Conservation (phyloP, 257 asterid genomes). For the Mitragyna speciosa region DNA sequence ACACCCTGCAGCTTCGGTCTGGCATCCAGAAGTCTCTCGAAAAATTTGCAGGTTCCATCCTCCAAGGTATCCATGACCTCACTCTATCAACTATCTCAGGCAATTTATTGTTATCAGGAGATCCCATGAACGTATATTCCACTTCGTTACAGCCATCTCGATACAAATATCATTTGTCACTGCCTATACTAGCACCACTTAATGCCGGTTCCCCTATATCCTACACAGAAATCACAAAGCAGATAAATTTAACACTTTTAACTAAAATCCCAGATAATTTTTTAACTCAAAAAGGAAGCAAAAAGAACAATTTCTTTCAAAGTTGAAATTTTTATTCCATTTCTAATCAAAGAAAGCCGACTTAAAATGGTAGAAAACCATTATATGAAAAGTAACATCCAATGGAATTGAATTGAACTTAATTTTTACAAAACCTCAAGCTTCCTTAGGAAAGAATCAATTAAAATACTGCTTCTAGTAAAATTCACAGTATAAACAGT, state of each 20-base stretch:
- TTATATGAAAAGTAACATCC: no score
- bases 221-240: conserved; percentile 27
- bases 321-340: not conserved
- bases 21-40: conserved; percentile 90
- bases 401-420: not conserved
- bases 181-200: conserved; percentile 25
- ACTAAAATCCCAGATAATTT: not conserved
- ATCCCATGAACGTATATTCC: conserved; percentile 55
- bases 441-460: not conserved
- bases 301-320: not conserved
- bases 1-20: conserved; percentile 73
- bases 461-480: not conserved
- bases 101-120: conserved; percentile 47
- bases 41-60: conserved; percentile 43
- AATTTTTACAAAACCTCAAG: not conserved
- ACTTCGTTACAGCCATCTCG: conserved; percentile 41
- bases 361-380: not conserved
- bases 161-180: conserved; percentile 48
- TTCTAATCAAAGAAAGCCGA: not conserved
- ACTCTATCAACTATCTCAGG: conserved; percentile 64
- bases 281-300: not conserved
- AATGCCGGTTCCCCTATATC: conserved; percentile 26
- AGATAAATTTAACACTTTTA: not conserved
- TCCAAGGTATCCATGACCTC: conserved; percentile 61
- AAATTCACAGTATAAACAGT: not conserved